A percentile compares a stretch with the other conserved stretches of the same genome.
Conservation (phyloP, 1,284 basidiomycete species). For the Melampsora abietis-canadensis region DNA sequence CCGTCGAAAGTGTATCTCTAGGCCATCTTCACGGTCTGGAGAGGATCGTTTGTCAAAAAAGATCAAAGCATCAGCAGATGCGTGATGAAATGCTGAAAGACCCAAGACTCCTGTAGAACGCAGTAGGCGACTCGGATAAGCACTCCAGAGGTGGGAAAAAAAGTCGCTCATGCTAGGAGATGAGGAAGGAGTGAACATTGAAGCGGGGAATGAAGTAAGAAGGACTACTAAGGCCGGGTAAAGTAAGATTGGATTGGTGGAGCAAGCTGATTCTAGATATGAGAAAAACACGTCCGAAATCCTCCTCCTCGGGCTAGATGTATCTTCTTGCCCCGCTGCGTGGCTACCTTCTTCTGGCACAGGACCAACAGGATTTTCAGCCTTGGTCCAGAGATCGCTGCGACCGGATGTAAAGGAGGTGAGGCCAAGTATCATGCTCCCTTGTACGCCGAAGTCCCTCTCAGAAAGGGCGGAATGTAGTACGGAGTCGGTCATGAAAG, state of each 20-base stretch:
- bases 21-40: constrained; percentile 1
- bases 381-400: constrained; percentile 1
- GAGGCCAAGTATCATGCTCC: constrained; percentile 32
- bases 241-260: constrained; percentile 35
- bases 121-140: constrained; percentile 16
- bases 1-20: constrained; percentile 7
- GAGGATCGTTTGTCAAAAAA: constrained; percentile 20
- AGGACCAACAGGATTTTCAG: not conserved
- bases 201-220: constrained; percentile 24
- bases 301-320: not conserved
- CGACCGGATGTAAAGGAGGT: not conserved
- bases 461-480: constrained; percentile 21
- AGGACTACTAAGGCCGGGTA: constrained; percentile 38
- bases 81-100: constrained; percentile 18
- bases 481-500: constrained; percentile 15
- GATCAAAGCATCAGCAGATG: constrained; percentile 31
- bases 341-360: not conserved
- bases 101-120: constrained; percentile 20
- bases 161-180: constrained; percentile 15
- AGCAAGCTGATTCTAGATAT: constrained; percentile 27
- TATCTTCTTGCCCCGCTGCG: not conserved
- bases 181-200: constrained; percentile 3
- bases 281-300: constrained; percentile 21
- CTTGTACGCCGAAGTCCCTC: constrained; percentile 30
- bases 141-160: constrained; percentile 36